Base-by-base conservation (phyloP, 1,139 yeast species). In the Tardiomyces blankii region DNA sequence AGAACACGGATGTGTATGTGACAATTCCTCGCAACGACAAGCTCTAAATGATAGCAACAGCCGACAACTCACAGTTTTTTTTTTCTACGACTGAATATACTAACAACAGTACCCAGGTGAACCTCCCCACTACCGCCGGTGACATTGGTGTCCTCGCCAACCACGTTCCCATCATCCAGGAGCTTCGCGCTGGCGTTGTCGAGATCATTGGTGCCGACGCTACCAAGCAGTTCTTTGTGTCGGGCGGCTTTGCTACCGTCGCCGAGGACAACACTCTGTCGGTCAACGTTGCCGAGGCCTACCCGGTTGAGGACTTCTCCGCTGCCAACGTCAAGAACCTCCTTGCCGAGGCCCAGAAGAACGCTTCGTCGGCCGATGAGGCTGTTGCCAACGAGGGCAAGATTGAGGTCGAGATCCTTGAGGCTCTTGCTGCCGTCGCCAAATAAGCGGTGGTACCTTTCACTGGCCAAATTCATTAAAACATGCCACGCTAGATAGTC, bases 161-260 rank as follows among this genome's bases (percentile, higher is more conserved):
- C 74, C 99, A 91, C 78, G 95, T 91, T 64, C 98, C 99, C 62
- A 82, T 86, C 63, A 89, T 91, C 56, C 97, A 93, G 73, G 96
- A 93, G 76, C 80, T 91, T 67, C 80, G 83, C 66, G 96, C 98
- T 60, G 99, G 99, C 68, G 77, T 93, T 53, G 84, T 91, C 60
- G 96, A 89, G 70, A 80, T 91, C 64, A 81, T 87, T 58, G 75
- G 81, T 63, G 69, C 80, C 47, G 93, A 91, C 56, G 73, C 78
- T 61, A 77, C 79, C 64, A 87, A 86, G 74, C 87, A 83, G 70
- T 91, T 75, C 70, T 78, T 77, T 53, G 91, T 91, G 57, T 80
- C 95, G 54, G 98, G 98, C 55, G 99, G 99, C 54, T 84, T 91
- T 62, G 98, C 96, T 54, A 81, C 95, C 51, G 95, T 93, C 53